These are phyloP conservation scores for Cymbidium sinense DNA, from an alignment of 106 monocot genomes.

Conservation along the genomic window DNA sequence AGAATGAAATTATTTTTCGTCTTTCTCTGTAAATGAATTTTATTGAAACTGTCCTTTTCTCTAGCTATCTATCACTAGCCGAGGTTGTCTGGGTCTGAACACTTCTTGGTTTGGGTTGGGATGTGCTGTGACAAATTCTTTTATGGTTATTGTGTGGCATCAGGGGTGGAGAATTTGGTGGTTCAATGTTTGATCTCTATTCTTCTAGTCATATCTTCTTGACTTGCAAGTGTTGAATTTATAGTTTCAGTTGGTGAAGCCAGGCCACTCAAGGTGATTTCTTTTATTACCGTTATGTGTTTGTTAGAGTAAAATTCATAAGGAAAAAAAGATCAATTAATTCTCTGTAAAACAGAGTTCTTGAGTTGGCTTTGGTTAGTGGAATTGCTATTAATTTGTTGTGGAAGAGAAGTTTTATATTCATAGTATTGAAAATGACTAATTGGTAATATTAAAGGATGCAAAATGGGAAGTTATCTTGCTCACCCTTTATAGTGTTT, in stretches of 20 bases:
- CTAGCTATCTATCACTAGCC: too few relatives aligned
- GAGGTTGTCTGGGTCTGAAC: too few relatives aligned
- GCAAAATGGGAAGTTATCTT: background rate
- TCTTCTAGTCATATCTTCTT: background rate
- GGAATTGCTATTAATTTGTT: background rate
- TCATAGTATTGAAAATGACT: background rate
- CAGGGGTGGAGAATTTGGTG: too few relatives aligned
- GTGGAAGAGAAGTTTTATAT: background rate
- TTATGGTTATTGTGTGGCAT: too few relatives aligned
- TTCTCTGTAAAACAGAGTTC: background rate
- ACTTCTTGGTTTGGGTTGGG: too few relatives aligned
- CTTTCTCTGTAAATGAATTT: too few relatives aligned
- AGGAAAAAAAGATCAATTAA: background rate
- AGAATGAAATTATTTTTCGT: too few relatives aligned
- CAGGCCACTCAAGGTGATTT: background rate
- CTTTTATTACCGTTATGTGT: background rate
- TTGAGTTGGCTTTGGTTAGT: background rate
- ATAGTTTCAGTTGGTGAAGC: background rate
- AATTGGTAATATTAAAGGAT: background rate
- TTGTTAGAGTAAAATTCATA: background rate
- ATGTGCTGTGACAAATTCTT: too few relatives aligned
- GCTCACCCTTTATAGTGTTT: background rate
- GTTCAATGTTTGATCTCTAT: background rate
- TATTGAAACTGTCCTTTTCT: too few relatives aligned
- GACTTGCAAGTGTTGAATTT: background rate